Percentiles rank a stretch among this genome's conserved stretches.
phyloP scores from a whole-genome alignment of 1,284 basidiomycete species.

The Takashimella tepidaria region DNA sequence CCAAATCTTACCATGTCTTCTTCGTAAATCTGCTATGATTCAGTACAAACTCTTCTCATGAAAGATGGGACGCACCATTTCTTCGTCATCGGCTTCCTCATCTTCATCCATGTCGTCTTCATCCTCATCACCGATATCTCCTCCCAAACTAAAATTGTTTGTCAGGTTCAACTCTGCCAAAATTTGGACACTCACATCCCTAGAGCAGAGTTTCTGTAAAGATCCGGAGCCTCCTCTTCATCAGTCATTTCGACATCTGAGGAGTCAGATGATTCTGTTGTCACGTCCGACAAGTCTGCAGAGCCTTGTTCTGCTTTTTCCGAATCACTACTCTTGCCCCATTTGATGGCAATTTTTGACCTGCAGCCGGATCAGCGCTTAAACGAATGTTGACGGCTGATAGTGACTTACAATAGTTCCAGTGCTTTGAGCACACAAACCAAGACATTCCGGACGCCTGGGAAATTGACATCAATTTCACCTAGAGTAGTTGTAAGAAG shows the following conservation, averaged over 20 bases:
- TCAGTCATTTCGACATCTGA: slow-evolving; percentile 61
- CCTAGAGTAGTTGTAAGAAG: slow-evolving; percentile 82
- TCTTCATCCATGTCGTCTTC: slow-evolving; percentile 70
- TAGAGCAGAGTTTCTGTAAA: slow-evolving; percentile 93
- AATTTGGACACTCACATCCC: slow-evolving; percentile 68
- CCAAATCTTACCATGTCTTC: neutral
- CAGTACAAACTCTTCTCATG: too few relatives aligned
- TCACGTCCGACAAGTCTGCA: slow-evolving; percentile 17
- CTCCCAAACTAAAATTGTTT: slow-evolving; percentile 66
- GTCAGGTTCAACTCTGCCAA: neutral
- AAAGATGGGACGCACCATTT: slow-evolving; percentile 25
- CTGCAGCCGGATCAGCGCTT: slow-evolving; percentile 47
- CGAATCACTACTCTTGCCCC: slow-evolving; percentile 70
- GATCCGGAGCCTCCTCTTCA: slow-evolving; percentile 61
- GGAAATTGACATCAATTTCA: slow-evolving; percentile 94
- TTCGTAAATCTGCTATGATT: slow-evolving; percentile 4
- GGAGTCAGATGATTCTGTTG: slow-evolving; percentile 46
- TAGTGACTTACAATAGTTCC: slow-evolving; percentile 69
- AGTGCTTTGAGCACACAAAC: slow-evolving; percentile 81
- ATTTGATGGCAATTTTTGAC: slow-evolving; percentile 94
- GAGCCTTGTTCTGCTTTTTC: slow-evolving; percentile 31
- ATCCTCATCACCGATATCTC: slow-evolving; percentile 51
- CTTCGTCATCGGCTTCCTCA: slow-evolving; percentile 78
- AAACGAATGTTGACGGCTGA: neutral
- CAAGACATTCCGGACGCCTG: slow-evolving; percentile 79